Evolutionary conservation across 2,329 filamentous ascomycete genomes (phyloP), one percentile per base, ranked within the genome.

Genomic region (Karstenula rhodostoma): DNA sequence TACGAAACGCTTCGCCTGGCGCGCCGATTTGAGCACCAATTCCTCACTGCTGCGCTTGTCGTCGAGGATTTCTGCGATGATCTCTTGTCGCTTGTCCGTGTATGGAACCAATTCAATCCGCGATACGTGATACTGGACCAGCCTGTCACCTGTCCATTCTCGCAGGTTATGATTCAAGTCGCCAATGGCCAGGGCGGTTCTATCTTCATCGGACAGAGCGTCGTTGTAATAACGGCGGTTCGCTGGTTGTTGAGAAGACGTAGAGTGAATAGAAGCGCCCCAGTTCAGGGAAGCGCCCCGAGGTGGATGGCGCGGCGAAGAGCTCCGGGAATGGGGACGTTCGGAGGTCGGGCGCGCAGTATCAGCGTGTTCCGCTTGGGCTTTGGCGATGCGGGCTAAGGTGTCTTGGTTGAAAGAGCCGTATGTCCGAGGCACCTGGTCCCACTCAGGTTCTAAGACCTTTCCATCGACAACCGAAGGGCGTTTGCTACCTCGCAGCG

Each of bases 151-250:
- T 3, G 60, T 61, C 66, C 65, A 73, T 10, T 62, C 17, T 44
- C 60, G 61, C 3, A 67, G 60, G 46, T 71, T 72, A 53, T 71
- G 66, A 33, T 68, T 66, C 32, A 61, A 17, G 15, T 68, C 62
- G 13, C 67, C 71, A 1, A 9, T 15, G 4, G 53, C 44, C n/a
- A 75, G 60, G 4, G 67, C 61, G 12, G 47, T 19, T 33, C 56
- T 61, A 23, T 72, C 73, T 5, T 61, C 61, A 3, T 52, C 22
- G 0, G 66, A 62, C 1, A 74, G 64, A 1, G 67, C 59, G 23
- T 61, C 52, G 15, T 48, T 48, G 49, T 75, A 74, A 60, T 73
- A 74, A 32, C 69, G 68, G 1, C 44, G 25, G 8, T 60, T 55
- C n/a, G 48, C 37, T 29, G 58, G 57, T n/a, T 27, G 29, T 8